phyloP scores from a whole-genome alignment of 176 grass and related monocot genomes.

The Metroxylon sagu region DNA sequence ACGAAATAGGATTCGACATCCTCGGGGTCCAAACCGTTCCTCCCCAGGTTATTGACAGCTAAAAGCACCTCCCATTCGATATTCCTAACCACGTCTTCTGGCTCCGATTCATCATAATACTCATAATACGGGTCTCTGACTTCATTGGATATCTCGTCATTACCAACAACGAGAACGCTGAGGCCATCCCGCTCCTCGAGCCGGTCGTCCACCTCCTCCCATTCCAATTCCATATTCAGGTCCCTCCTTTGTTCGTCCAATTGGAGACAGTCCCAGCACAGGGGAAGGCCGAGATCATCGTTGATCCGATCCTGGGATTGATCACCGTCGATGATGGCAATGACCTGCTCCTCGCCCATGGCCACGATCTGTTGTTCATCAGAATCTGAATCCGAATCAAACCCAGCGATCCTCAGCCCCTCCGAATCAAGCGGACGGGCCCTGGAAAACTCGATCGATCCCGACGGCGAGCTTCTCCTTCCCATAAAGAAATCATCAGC shows the following conservation, averaged over 20 bases:
- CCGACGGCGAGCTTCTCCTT: background rate
- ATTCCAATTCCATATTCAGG: constrained; percentile 19
- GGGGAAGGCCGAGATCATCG: constrained; percentile 22
- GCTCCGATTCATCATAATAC: background rate
- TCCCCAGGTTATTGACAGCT: constrained; percentile 44
- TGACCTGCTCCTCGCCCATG: constrained; percentile 6
- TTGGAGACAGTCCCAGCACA: constrained; percentile 52
- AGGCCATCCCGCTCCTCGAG: constrained; percentile 17
- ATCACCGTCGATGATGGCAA: background rate
- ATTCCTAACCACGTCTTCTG: constrained; percentile 17
- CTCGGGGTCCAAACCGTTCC: constrained; percentile 21
- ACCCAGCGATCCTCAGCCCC: background rate
- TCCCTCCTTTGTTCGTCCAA: constrained; percentile 31
- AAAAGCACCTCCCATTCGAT: constrained; percentile 78
- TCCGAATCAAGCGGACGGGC: background rate
- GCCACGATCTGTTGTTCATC: constrained; percentile 23
- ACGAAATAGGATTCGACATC: constrained; percentile 46
- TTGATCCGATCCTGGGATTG: background rate
- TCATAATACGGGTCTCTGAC: constrained; percentile 13
- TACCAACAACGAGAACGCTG: constrained; percentile 19
- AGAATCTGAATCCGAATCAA: constrained; percentile 15
- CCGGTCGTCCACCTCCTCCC: constrained; percentile 31
- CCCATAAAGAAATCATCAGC: constrained; percentile 10
- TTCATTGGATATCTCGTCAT: constrained; percentile 35
- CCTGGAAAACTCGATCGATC: constrained; percentile 13